Base-by-base conservation (phyloP, 1,284 basidiomycete genomes). In the Ustilago vetiveriae region DNA sequence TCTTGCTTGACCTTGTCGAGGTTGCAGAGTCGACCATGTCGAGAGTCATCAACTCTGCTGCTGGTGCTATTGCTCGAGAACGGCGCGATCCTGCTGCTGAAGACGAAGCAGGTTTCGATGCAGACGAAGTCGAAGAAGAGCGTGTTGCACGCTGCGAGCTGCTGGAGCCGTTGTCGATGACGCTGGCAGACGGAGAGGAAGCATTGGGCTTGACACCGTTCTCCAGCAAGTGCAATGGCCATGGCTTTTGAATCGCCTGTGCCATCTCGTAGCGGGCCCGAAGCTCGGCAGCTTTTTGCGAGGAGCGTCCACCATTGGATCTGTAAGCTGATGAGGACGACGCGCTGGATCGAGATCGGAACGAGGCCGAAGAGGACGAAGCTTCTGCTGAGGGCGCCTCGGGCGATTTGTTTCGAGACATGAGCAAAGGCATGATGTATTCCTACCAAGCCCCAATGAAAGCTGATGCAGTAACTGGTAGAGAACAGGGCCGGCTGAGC, bases 191-290 rank as follows among this genome's bases (percentile, higher is more conserved):
- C 14, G 32, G 1, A 6, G 37, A 3, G 22, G 46, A 9, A 30
- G 35, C 7, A 17, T 26, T 35, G 19, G 64, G 42, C 36, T 69
- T 69, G 30, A 58, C 50, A 16, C 66, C 66, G 44, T 69, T 69
- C 32, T 69, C 66, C 16, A 69, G 47, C 47, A 69, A 29, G 22
- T 69, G 66, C 17, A 69, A 19, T 2, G 66, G 66, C 66, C 66
- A 69, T 3, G 66, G 66, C 44, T 69, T 69, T 26, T 69, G 66
- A 9, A 69, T 63, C 21, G 66, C 66, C 41, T 69, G 66, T 9
- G 66, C 66, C 66, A 69, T 69, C 35, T 69, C 66, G 43, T 63
- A 69, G 17, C 66, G 35, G 4, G 66, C 66, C 2, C 59, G 49
- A 8, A 69, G 35, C 42, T 69, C 66, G 16, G 55, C 41, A 8